phyloP scores from a whole-genome alignment of 2,329 filamentous ascomycete genomes.

The Myriangium duriaei region DNA sequence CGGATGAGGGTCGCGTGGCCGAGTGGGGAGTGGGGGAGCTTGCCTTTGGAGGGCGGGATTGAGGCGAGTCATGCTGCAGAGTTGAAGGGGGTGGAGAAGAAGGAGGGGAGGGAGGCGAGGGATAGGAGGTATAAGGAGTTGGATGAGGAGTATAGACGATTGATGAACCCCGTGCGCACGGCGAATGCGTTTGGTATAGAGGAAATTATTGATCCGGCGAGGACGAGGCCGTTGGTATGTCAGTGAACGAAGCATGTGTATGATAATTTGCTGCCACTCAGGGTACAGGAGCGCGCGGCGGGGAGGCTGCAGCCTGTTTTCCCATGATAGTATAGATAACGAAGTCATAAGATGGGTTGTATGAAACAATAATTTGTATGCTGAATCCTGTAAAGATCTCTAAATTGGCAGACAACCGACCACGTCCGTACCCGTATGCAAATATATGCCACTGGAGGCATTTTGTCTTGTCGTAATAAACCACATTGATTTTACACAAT shows the following conservation, averaged over 20 bases:
- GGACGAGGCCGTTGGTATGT: slow-evolving; percentile 43
- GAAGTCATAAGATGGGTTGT: too few relatives aligned
- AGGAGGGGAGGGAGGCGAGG: slow-evolving; percentile 35
- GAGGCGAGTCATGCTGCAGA: slow-evolving; percentile 52
- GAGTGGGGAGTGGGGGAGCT: slow-evolving; percentile 48
- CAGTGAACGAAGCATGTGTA: slow-evolving; percentile 47
- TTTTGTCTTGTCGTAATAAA: too few relatives aligned
- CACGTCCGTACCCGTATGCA: too few relatives aligned
- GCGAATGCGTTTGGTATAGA: slow-evolving; percentile 52
- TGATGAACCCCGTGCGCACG: slow-evolving; percentile 54
- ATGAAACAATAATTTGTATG: too few relatives aligned
- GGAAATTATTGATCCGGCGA: slow-evolving; percentile 52
- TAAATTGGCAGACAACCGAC: too few relatives aligned
- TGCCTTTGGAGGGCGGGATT: slow-evolving; percentile 52
- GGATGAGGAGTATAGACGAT: slow-evolving; percentile 45
- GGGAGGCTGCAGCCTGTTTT: slow-evolving; percentile 29
- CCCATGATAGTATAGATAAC: not conserved
- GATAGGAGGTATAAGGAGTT: slow-evolving; percentile 42
- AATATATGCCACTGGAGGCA: too few relatives aligned
- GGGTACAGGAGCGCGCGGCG: slow-evolving; percentile 31
- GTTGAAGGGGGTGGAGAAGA: slow-evolving; percentile 41
- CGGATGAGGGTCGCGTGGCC: slow-evolving; percentile 52
- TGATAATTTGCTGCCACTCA: slow-evolving; percentile 37
- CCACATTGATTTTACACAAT: slow-evolving; percentile 63
- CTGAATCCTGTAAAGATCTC: too few relatives aligned